phyloP scores from a whole-genome alignment of 2,329 filamentous ascomycete species.

The Diaporthe aspalathi region DNA sequence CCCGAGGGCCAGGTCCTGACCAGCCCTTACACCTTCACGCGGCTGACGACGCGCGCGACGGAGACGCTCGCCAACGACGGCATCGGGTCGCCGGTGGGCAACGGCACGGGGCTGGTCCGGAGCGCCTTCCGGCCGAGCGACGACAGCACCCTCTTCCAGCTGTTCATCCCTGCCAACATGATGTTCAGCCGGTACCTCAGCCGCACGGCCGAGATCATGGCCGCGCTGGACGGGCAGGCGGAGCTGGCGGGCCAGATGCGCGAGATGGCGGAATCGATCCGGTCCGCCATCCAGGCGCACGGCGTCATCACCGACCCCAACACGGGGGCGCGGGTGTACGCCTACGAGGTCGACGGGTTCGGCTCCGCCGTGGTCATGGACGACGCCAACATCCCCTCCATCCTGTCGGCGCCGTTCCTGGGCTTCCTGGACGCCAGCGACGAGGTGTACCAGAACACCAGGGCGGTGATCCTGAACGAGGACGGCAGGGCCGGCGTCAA shows the following conservation, averaged over 20 bases:
- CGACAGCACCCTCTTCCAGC: conserved; percentile 86
- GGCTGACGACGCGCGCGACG: conserved; percentile 11
- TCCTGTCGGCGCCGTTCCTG: conserved; percentile 71
- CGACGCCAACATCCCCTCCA: conserved; percentile 73
- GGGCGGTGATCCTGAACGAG: conserved; percentile 72
- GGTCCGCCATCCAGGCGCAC: conserved; percentile 42
- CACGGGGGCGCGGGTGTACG: conserved; percentile 60
- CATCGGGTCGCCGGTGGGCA: conserved; percentile 81
- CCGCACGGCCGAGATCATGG: conserved; percentile 59
- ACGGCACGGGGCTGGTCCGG: conserved; percentile 83
- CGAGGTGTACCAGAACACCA: conserved; percentile 77
- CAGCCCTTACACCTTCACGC: conserved; percentile 78
- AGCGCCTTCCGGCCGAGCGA: conserved; percentile 93
- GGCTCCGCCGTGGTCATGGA: conserved; percentile 72
- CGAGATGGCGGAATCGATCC: conserved; percentile 63
- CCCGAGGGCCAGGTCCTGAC: conserved; percentile 65
- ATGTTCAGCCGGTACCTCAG: conserved; percentile 77
- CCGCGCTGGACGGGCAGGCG: conserved; percentile 54
- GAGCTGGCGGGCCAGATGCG: conserved; percentile 69
- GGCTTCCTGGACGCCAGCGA: conserved; percentile 69
- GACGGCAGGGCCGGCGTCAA: conserved; percentile 51
- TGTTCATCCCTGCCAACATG: conserved; percentile 91
- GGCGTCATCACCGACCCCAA: conserved; percentile 60
- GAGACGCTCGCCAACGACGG: conserved; percentile 67
- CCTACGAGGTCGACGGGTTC: conserved; percentile 79